phyloP scores from a whole-genome alignment of 1,284 basidiomycete species.

The Leccinum fallax region DNA sequence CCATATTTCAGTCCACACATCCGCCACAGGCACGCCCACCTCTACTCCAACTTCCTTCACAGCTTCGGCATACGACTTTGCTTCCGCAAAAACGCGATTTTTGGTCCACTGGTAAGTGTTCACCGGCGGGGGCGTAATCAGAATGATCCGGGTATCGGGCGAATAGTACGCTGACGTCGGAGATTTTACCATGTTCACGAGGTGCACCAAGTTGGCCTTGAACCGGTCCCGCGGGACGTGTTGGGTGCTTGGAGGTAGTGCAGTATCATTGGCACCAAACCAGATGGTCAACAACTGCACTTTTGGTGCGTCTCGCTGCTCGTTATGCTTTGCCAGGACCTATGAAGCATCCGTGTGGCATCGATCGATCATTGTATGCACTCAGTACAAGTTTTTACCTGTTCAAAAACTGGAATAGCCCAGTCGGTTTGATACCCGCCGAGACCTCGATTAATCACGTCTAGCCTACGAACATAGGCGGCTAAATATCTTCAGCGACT shows the following conservation, averaged over 20 bases:
- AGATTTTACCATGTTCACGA: conserved; percentile 64
- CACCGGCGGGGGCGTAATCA: conserved; percentile 86
- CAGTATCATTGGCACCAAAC: conserved; percentile 89
- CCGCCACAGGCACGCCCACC: conserved; percentile 60
- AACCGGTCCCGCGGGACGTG: conserved; percentile 74
- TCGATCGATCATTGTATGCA: neutral
- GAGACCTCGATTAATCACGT: conserved; percentile 81
- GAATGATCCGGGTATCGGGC: conserved; percentile 73
- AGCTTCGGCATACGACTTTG: conserved; percentile 69
- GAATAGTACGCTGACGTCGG: conserved; percentile 68
- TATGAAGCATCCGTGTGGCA: conserved; percentile 26
- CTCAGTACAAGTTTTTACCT: conserved; percentile 45
- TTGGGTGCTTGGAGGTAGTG: conserved; percentile 58
- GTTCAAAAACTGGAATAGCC: conserved; percentile 77
- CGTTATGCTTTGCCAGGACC: conserved; percentile 58
- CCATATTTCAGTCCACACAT: conserved; percentile 72
- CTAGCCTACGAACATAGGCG: conserved; percentile 75
- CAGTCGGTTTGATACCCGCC: conserved; percentile 86
- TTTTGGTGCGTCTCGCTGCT: conserved; percentile 53
- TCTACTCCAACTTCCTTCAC: conserved; percentile 61
- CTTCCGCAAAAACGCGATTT: conserved; percentile 63
- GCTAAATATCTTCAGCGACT: conserved; percentile 44
- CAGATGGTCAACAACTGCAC: conserved; percentile 80
- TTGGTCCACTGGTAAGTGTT: conserved; percentile 58
- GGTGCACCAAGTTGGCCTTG: conserved; percentile 61